Conservation (phyloP, 2,329 filamentous ascomycete genomes). For the Fusarium virguliforme region DNA sequence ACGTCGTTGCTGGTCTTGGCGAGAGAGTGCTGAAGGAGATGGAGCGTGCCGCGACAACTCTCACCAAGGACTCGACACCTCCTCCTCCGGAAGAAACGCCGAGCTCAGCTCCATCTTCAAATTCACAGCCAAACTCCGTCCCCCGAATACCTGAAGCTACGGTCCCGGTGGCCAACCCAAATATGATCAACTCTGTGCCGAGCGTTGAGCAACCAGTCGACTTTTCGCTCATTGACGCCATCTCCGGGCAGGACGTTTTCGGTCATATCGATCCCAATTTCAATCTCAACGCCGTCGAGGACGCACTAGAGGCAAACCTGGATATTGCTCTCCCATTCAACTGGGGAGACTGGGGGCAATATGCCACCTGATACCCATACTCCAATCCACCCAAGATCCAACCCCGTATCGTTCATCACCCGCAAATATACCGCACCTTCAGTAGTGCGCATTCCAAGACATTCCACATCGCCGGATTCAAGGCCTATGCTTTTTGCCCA, state of each 20-base stretch:
- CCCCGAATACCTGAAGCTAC: constrained; percentile 38
- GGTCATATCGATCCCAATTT: constrained; percentile 71
- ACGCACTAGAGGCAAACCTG: constrained; percentile 69
- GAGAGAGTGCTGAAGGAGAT: constrained; percentile 71
- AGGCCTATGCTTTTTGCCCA: neutral
- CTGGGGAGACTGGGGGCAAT: constrained; percentile 65
- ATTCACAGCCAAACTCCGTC: constrained; percentile 16
- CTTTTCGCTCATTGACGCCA: constrained; percentile 61
- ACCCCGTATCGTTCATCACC: neutral
- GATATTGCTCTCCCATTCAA: constrained; percentile 69
- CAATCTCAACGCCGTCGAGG: constrained; percentile 68
- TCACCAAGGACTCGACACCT: constrained; percentile 58
- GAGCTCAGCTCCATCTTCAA: constrained; percentile 39
- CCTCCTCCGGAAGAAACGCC: constrained; percentile 47
- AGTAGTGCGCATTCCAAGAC: neutral
- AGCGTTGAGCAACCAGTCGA: constrained; percentile 58
- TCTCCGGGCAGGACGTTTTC: constrained; percentile 69
- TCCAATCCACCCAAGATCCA: neutral
- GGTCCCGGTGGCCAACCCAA: constrained; percentile 46
- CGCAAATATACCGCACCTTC: neutral
- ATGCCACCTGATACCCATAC: constrained; percentile 48
- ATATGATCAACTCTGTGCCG: constrained; percentile 48
- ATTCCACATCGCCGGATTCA: neutral
- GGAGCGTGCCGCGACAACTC: constrained; percentile 67
- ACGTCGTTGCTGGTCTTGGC: constrained; percentile 69